phyloP scores from a whole-genome alignment of 306 rosid species.

The Rosa rugosa region DNA sequence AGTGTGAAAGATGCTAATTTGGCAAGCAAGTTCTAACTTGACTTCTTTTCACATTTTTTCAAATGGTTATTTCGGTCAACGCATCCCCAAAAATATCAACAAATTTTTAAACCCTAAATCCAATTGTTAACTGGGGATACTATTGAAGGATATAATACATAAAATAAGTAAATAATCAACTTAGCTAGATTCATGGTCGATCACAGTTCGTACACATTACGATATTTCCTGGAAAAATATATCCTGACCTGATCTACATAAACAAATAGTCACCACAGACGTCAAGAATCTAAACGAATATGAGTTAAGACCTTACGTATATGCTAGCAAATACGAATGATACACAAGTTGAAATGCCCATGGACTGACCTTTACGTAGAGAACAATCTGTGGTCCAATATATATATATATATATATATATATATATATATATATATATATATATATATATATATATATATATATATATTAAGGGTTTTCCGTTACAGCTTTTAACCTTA shows the following conservation, averaged over 20 bases:
- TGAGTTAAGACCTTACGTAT: background rate
- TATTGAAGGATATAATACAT: background rate
- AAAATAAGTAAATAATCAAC: too few relatives aligned
- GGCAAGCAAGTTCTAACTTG: conserved; percentile 5
- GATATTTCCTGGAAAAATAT: too few relatives aligned
- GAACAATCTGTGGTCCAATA: background rate
- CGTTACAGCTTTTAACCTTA: background rate
- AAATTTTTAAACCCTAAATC: background rate
- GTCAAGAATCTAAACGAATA: background rate
- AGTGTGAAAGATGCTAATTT: background rate
- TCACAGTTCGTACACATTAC: background rate
- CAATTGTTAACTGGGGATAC: background rate
- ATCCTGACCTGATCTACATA: background rate
- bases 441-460: too few relatives aligned
- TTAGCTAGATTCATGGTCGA: background rate
- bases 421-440: too few relatives aligned
- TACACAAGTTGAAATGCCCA: background rate
- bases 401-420: too few relatives aligned
- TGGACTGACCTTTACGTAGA: background rate
- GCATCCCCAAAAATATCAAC: background rate
- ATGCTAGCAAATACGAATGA: background rate
- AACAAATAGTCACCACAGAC: background rate
- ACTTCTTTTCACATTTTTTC: background rate
- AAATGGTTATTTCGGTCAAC: conserved; percentile 4
- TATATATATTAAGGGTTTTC: background rate